Percentiles rank a stretch among this genome's conserved stretches.
phyloP scores from a whole-genome alignment of 257 asterid genomes.

The Solanum pinnatisectum region DNA sequence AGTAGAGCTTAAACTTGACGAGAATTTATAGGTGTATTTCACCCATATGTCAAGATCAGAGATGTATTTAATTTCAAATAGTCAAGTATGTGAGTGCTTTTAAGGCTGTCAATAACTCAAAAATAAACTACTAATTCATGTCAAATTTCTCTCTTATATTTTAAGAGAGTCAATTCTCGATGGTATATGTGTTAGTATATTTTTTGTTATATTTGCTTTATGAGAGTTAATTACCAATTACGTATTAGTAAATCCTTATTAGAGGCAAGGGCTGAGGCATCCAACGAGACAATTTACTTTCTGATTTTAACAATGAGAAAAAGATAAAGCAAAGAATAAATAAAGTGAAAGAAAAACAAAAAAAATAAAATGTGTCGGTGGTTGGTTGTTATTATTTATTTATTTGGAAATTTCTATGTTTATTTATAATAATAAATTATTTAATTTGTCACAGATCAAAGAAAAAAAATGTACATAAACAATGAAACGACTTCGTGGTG shows the following conservation, averaged over 20 bases:
- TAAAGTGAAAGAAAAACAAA: neutral
- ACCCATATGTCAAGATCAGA: no score
- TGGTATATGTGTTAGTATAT: neutral
- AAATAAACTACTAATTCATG: no score
- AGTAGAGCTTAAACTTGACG: no score
- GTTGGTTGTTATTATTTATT: neutral
- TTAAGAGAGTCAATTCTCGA: neutral
- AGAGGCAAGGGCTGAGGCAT: neutral
- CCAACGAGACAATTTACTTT: neutral
- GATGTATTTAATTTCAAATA: no score
- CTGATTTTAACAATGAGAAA: conserved; percentile 1
- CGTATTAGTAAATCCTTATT: neutral
- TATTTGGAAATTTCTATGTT: neutral
- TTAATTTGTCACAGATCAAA: neutral
- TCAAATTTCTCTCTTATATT: neutral
- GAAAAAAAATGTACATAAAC: no score
- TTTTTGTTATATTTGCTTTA: no score
- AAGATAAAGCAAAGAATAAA: conserved; percentile 8
- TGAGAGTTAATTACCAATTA: neutral
- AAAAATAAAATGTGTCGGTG: conserved; percentile 19
- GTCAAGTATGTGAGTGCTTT: neutral
- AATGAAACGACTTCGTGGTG: neutral
- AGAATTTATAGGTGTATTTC: no score
- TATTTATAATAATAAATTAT: neutral
- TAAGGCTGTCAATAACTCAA: no score